These are phyloP conservation scores for Tuber calosporum DNA, from an alignment of 495 filamentous ascomycete species.

Conservation along the genomic window DNA sequence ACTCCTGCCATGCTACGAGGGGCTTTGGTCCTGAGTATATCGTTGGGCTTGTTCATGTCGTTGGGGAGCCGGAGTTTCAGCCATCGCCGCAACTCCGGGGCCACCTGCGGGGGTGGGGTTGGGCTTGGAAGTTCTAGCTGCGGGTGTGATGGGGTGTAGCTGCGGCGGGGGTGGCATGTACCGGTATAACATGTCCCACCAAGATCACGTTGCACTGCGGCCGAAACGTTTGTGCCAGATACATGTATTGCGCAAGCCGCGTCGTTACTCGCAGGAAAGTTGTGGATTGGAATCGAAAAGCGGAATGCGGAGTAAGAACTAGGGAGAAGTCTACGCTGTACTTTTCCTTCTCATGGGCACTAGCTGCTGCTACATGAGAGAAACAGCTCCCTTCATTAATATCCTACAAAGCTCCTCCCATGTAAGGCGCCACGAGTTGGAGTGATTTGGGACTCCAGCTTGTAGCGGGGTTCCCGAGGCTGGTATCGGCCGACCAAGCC, in stretches of 20 bases:
- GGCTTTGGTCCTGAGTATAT: not conserved
- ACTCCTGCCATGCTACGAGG: not conserved
- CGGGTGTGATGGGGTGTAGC: not conserved
- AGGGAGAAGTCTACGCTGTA: not conserved
- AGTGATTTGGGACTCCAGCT: not conserved
- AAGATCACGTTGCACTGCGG: not conserved
- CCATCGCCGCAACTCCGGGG: not conserved
- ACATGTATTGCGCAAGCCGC: not conserved
- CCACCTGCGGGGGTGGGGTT: not conserved
- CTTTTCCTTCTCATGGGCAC: not conserved
- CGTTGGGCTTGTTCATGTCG: not conserved
- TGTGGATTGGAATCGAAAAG: not conserved
- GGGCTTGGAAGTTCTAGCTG: not conserved
- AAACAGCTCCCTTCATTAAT: not conserved
- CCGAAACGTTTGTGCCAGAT: not conserved
- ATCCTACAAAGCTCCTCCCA: not conserved
- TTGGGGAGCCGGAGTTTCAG: not conserved
- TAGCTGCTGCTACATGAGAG: constrained; percentile 3
- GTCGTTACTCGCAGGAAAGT: not conserved
- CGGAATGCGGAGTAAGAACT: not conserved
- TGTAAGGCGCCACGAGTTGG: not conserved
- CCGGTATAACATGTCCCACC: not conserved
- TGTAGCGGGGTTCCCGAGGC: not conserved
- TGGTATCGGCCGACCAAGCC: not conserved
- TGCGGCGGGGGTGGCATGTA: not conserved